These are phyloP conservation scores for Termitomyces sp. DNA, from an alignment of 768 basidiomycete genomes.

Conservation along the genomic window DNA sequence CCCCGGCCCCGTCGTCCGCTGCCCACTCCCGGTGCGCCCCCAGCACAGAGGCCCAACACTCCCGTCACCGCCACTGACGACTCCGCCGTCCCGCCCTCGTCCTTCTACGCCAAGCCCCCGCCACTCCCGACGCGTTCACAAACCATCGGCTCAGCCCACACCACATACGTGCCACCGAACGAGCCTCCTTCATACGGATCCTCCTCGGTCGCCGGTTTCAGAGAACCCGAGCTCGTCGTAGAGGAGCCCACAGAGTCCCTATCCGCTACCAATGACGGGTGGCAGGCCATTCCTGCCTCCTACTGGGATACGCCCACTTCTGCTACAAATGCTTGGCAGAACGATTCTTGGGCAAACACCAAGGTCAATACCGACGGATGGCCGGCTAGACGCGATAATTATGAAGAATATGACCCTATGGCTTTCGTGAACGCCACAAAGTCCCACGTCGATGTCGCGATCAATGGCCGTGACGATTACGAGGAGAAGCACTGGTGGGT, in stretches of 20 bases:
- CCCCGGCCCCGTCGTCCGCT: slow-evolving; percentile 42
- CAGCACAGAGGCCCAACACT: slow-evolving; percentile 35
- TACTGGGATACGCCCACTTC: not conserved
- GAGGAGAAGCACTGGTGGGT: slow-evolving; percentile 77
- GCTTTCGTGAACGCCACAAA: slow-evolving; percentile 18
- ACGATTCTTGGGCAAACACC: not conserved
- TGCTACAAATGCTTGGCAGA: not conserved
- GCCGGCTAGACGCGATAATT: slow-evolving; percentile 7
- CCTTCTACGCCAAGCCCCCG: slow-evolving; percentile 37
- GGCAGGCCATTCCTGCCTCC: slow-evolving; percentile 5
- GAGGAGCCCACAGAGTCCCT: slow-evolving; percentile 28
- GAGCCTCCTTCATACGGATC: slow-evolving; percentile 34
- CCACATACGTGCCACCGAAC: slow-evolving; percentile 30
- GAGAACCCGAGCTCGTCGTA: slow-evolving; percentile 52
- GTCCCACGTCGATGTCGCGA: slow-evolving; percentile 28
- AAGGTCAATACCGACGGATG: slow-evolving; percentile 11
- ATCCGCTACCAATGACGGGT: not conserved
- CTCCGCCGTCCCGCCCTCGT: slow-evolving; percentile 26
- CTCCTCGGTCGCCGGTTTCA: slow-evolving; percentile 30
- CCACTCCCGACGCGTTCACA: slow-evolving; percentile 33
- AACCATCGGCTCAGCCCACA: slow-evolving; percentile 39
- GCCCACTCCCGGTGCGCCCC: slow-evolving; percentile 35
- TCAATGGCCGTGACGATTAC: slow-evolving; percentile 53
- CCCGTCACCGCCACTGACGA: slow-evolving; percentile 24
- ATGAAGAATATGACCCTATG: slow-evolving; percentile 14